Conservation (phyloP, 495 filamentous ascomycete species). For the Bathelium albidoporum region DNA sequence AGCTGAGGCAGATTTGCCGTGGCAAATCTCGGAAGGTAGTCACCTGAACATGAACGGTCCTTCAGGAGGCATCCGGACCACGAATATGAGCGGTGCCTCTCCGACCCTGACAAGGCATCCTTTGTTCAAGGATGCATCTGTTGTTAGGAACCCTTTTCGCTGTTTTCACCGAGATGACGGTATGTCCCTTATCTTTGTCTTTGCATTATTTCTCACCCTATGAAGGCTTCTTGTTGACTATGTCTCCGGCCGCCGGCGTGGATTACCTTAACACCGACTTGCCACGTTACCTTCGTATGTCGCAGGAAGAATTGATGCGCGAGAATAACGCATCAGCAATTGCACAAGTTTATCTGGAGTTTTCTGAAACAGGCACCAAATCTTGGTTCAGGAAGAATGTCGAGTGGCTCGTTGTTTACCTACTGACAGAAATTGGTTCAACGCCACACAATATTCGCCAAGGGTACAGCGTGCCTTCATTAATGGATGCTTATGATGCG, state of each 20-base stretch:
- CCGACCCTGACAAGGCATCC: slow-evolving; percentile 21
- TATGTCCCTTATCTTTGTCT: background rate
- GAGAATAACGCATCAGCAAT: slow-evolving; percentile 24
- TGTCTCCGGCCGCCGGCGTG: slow-evolving; percentile 25
- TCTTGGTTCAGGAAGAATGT: slow-evolving; percentile 25
- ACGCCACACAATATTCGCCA: slow-evolving; percentile 23
- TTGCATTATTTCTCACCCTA: background rate
- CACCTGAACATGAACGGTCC: slow-evolving; percentile 17
- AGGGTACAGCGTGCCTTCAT: slow-evolving; percentile 22
- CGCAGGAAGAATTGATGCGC: slow-evolving; percentile 19
- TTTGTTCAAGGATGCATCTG: slow-evolving; percentile 22
- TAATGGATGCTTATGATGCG: slow-evolving; percentile 20
- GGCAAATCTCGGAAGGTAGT: slow-evolving; percentile 26
- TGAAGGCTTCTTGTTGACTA: slow-evolving; percentile 19
- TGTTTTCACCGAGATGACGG: slow-evolving; percentile 27
- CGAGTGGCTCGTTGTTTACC: slow-evolving; percentile 26
- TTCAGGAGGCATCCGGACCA: slow-evolving; percentile 16
- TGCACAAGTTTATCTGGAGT: slow-evolving; percentile 22
- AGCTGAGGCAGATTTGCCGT: slow-evolving; percentile 21
- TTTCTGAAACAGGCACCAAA: slow-evolving; percentile 23
- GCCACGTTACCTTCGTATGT: slow-evolving; percentile 16
- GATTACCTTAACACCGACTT: slow-evolving; percentile 27
- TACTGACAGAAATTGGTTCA: slow-evolving; percentile 23
- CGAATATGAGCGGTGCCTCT: slow-evolving; percentile 12
- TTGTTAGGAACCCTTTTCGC: slow-evolving; percentile 25